phyloP scores from a whole-genome alignment of 2,329 filamentous ascomycete species.

The Ascochyta viciae-villosae region DNA sequence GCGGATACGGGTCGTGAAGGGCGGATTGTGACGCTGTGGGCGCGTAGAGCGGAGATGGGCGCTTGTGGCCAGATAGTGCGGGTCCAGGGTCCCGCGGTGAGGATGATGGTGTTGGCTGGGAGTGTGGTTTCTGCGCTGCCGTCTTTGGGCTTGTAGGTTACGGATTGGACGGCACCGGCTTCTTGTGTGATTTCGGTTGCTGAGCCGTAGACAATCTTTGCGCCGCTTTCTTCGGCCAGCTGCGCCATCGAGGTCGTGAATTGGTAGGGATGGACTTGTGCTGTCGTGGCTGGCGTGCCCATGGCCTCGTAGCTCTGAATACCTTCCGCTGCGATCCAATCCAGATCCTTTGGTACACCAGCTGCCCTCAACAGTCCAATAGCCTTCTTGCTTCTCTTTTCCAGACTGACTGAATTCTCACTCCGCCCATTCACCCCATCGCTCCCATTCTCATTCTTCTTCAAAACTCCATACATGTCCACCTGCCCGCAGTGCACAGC shows the following conservation, averaged over 20 bases:
- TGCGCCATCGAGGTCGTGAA: conserved; percentile 87
- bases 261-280: conserved; percentile 90
- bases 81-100: conserved; percentile 71
- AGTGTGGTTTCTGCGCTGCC: conserved; percentile 51
- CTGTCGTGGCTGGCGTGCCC: conserved; percentile 80
- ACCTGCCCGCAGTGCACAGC: conserved; percentile 75
- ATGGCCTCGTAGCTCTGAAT: conserved; percentile 80
- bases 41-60: conserved; percentile 66
- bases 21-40: conserved; percentile 68
- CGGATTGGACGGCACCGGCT: conserved; percentile 64
- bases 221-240: conserved; percentile 69
- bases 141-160: conserved; percentile 67
- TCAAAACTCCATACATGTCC: conserved; percentile 56
- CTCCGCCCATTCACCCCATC: conserved; percentile 36
- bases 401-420: conserved; percentile 56
- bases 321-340: conserved; percentile 78
- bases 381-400: conserved; percentile 62
- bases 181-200: conserved; percentile 71
- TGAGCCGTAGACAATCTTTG: conserved; percentile 68
- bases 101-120: conserved; percentile 63
- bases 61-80: conserved; percentile 59
- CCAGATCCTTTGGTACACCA: conserved; percentile 75
- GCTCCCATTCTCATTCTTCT: conserved; percentile 35
- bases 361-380: conserved; percentile 61
- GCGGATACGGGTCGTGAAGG: conserved; percentile 68